phyloP scores from a whole-genome alignment of 768 basidiomycete genomes.

The Termitomyces sp. region DNA sequence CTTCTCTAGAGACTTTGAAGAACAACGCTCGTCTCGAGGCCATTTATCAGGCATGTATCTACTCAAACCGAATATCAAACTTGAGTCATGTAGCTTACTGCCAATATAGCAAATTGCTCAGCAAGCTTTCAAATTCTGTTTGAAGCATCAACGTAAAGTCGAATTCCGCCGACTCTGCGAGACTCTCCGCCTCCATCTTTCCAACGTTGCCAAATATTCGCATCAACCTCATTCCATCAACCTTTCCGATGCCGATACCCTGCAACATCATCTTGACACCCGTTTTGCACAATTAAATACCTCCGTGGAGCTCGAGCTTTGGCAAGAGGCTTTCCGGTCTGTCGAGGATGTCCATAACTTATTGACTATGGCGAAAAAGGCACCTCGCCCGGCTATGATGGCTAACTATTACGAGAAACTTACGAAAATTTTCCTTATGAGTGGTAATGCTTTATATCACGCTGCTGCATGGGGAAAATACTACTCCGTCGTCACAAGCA shows the following conservation, averaged over 20 bases:
- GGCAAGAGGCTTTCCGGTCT: constrained; percentile 98
- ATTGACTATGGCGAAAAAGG: constrained; percentile 88
- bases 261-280: constrained; percentile 93
- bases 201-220: constrained; percentile 92
- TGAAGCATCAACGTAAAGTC: constrained; percentile 89
- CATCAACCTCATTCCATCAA: constrained; percentile 94
- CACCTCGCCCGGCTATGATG: constrained; percentile 94
- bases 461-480: constrained; percentile 94
- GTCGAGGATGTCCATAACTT: constrained; percentile 98
- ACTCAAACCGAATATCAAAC: background rate
- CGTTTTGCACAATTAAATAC: constrained; percentile 96
- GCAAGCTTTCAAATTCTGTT: constrained; percentile 96
- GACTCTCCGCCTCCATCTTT: constrained; percentile 88
- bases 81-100: background rate
- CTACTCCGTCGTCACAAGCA: constrained; percentile 62
- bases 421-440: constrained; percentile 93
- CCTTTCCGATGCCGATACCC: constrained; percentile 89
- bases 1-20: constrained; percentile 91
- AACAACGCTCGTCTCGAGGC: constrained; percentile 89
- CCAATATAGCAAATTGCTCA: constrained; percentile 79
- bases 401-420: constrained; percentile 98
- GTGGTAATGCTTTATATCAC: constrained; percentile 91
- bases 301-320: constrained; percentile 95
- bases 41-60: constrained; percentile 79
- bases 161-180: constrained; percentile 97